Conservation (phyloP, 768 basidiomycete genomes). For the Xanthoconium stramineum region DNA sequence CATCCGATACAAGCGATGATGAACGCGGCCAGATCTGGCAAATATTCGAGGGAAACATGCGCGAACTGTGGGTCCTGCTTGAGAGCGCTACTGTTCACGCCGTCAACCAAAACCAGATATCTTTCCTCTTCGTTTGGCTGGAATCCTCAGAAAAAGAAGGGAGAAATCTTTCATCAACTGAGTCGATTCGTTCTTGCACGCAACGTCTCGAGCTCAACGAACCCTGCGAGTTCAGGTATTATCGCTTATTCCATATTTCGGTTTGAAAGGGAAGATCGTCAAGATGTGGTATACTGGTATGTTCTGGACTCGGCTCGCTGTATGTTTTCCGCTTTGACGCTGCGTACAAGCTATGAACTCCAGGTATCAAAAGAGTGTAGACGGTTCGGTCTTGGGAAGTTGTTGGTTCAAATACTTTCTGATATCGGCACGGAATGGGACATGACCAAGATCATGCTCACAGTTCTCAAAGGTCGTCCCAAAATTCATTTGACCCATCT, state of each 20-base stretch:
- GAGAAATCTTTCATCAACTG: slow-evolving; percentile 56
- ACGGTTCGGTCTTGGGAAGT: slow-evolving; percentile 57
- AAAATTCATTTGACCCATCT: neutral
- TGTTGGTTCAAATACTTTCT: slow-evolving; percentile 47
- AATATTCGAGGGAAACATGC: slow-evolving; percentile 58
- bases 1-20: slow-evolving; percentile 33
- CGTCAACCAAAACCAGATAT: slow-evolving; percentile 40
- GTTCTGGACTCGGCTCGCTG: slow-evolving; percentile 2
- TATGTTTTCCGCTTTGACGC: neutral
- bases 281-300: slow-evolving; percentile 71
- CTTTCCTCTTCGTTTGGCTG: slow-evolving; percentile 61
- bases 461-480: slow-evolving; percentile 65
- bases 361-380: slow-evolving; percentile 50
- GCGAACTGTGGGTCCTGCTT: slow-evolving; percentile 29
- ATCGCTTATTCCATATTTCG: slow-evolving; percentile 59
- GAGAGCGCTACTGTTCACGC: neutral
- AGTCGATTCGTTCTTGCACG: slow-evolving; percentile 60
- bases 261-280: slow-evolving; percentile 64
- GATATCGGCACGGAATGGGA: slow-evolving; percentile 47
- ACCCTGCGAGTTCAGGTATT: slow-evolving; percentile 21
- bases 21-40: slow-evolving; percentile 49
- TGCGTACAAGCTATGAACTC: slow-evolving; percentile 63
- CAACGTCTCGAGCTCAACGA: slow-evolving; percentile 9
- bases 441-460: slow-evolving; percentile 74
- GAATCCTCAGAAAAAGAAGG: slow-evolving; percentile 51